phyloP scores from a whole-genome alignment of 2,329 filamentous ascomycete species.

The Xylaria sp. region DNA sequence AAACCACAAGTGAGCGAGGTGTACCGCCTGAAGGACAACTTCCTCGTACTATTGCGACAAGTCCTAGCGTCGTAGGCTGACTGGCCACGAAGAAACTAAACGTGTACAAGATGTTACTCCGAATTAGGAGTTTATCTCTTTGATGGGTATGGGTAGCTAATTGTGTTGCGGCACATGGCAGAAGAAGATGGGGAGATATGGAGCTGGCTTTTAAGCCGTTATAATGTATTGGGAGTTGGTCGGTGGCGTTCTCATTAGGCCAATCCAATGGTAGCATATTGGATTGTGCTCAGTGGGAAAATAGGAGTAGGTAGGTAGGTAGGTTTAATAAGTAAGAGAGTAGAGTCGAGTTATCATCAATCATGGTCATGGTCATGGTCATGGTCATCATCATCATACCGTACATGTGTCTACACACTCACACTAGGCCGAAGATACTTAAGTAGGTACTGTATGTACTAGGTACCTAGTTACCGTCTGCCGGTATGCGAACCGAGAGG shows the following conservation, averaged over 20 bases:
- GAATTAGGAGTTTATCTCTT: background rate
- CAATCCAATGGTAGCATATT: background rate
- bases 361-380: too few species aligned
- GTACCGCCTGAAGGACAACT: constrained; percentile 80
- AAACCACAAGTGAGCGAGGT: constrained; percentile 86
- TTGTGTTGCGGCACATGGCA: background rate
- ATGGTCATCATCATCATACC: too few species aligned
- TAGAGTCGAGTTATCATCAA: background rate
- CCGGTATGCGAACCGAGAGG: background rate
- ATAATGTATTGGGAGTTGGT: constrained; percentile 5
- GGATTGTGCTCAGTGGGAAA: background rate
- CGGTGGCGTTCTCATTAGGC: background rate
- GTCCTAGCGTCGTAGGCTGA: constrained; percentile 75
- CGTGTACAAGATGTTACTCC: background rate
- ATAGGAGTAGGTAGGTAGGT: background rate
- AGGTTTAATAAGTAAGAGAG: background rate
- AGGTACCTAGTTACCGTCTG: too few species aligned
- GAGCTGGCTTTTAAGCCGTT: constrained; percentile 1
- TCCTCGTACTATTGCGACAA: constrained; percentile 81
- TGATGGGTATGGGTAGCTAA: background rate
- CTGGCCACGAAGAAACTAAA: background rate
- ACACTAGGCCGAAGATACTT: background rate
- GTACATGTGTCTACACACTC: background rate
- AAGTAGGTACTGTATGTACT: background rate
- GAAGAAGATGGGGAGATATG: constrained; percentile 16